Evolutionary conservation across 176 grass and related monocot species (phyloP), one percentile per base, ranked within the genome.

Genomic region (Musa acuminata): DNA sequence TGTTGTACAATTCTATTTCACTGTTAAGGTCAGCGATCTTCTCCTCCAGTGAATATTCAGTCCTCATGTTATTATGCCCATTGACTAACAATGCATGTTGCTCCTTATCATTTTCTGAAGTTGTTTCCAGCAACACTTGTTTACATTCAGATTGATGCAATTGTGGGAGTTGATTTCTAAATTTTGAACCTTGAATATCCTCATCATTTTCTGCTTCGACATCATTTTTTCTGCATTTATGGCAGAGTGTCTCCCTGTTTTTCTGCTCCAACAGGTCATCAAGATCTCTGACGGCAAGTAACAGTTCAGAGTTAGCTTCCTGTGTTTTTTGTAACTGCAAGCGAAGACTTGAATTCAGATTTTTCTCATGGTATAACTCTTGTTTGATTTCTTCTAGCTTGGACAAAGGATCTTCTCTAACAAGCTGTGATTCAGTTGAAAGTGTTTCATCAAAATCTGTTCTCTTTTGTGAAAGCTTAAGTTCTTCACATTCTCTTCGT

Each of bases 301-400:
- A 80, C 49, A 95, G 72, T 84, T 99, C 91, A 58, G 96, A 91
- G 64, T 99, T 99, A 24, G 96, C 93, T 78, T 99, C 96, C 80
- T 95, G 86, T 82, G 90, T 24, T n/a, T n/a, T n/a, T n/a, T n/a
- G n/a, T n/a, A n/a, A n/a, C n/a, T n/a, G n/a, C n/a, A n/a, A n/a
- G n/a, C n/a, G n/a, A n/a, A n/a, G n/a, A n/a, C n/a, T n/a, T n/a
- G n/a, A n/a, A n/a, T n/a, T n/a, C n/a, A n/a, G n/a, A n/a, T n/a
- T n/a, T n/a, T n/a, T n/a, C n/a, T n/a, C n/a, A n/a, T n/a, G n/a
- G n/a, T n/a, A n/a, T n/a, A n/a, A n/a, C n/a, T n/a, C n/a, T n/a
- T n/a, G n/a, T n/a, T n/a, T n/a, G n/a, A n/a, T n/a, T n/a, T n/a
- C n/a, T n/a, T n/a, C n/a, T n/a, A n/a, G n/a, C n/a, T n/a, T n/a